Evolutionary conservation across 768 basidiomycete species (phyloP).

Genomic region (Gymnopilus junonius): DNA sequence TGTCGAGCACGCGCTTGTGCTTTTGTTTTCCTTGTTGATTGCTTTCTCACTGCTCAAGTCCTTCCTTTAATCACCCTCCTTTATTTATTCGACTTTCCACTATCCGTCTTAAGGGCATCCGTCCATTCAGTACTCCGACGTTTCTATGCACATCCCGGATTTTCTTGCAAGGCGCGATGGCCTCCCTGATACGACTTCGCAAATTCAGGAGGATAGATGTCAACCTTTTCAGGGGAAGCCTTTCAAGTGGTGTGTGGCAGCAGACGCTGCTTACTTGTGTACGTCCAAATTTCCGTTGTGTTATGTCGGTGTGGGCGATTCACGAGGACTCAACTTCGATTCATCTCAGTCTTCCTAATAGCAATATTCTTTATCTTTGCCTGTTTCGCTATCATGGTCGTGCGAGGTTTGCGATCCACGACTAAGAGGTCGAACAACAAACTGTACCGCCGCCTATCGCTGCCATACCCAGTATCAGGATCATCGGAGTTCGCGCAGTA

Average conservation of each 20-base stretch:
- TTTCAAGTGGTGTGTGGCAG: constrained; percentile 26
- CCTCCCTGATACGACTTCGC: neutral
- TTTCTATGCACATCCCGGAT: neutral
- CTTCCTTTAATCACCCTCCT: neutral
- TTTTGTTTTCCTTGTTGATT: neutral
- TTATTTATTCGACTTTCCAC: neutral
- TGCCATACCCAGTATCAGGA: constrained; percentile 10
- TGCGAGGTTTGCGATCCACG: neutral
- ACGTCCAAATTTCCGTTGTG: neutral
- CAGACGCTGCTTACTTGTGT: constrained; percentile 28
- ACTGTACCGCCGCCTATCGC: constrained; percentile 9
- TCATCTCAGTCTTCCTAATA: neutral
- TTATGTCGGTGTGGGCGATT: too few species aligned
- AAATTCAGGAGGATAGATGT: constrained; percentile 14
- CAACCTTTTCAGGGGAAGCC: constrained; percentile 11
- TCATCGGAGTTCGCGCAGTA: constrained; percentile 1
- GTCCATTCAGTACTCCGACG: neutral
- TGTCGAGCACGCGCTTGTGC: neutral
- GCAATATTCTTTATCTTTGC: neutral
- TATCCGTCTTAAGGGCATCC: neutral
- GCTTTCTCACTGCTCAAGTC: neutral
- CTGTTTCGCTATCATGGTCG: neutral
- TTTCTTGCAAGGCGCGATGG: neutral
- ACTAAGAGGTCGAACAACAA: constrained; percentile 9
- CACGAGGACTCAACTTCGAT: neutral